Evolutionary conservation across 176 grass and related monocot genomes (phyloP), one percentile per base, ranked within the genome.

Genomic region (Elaeis guineensis): DNA sequence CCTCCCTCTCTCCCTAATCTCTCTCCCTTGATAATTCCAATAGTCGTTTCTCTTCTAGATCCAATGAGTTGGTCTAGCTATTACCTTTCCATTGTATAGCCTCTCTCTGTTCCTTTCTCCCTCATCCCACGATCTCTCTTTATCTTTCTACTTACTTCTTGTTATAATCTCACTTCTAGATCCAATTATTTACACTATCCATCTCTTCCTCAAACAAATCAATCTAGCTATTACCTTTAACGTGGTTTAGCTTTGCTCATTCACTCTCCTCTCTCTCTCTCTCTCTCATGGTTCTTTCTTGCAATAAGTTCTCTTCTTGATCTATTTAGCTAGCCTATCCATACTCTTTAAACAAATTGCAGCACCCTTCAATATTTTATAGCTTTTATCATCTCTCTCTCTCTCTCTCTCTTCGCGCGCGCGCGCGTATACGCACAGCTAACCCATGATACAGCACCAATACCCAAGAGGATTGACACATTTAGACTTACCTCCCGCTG

Each of bases 211-310:
- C 35, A 44, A 44, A 44, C 35, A 44, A 44, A 44, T 44, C 8
- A 44, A 44, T 44, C 35, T 44, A 44, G 9, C 9, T 44, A 14
- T 3, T 44, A 44, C 11, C 35, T 44, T 44, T 39, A 12, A 12
- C 35, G 11, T 44, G 35, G 9, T 14, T 44, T 14, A 12, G 35
- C 35, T 44, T 44, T 12, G 20, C 28, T 67, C 76, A 6, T 44
- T 44, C 35, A 11, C 11, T 72, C 71, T 75, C 61, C 75, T 72
- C 60, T 30, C 58, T 62, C 62, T 49, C 51, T 53, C 61, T 59
- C 25, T 52, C 67, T 69, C 52, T 25, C 22, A 35, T 69, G 55
- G 30, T 12, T 44, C 35, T 30, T 30, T 44, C 35, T 44, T 12
- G 35, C 2, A 12, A 44, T 44, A 44, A 44, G 12, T 14, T 44